Percentiles rank a stretch among this genome's conserved stretches.
These are phyloP conservation scores for Takakia lepidozioides DNA, from an alignment of 225 moss, liverwort and hornwort genomes.

Conservation along the genomic window DNA sequence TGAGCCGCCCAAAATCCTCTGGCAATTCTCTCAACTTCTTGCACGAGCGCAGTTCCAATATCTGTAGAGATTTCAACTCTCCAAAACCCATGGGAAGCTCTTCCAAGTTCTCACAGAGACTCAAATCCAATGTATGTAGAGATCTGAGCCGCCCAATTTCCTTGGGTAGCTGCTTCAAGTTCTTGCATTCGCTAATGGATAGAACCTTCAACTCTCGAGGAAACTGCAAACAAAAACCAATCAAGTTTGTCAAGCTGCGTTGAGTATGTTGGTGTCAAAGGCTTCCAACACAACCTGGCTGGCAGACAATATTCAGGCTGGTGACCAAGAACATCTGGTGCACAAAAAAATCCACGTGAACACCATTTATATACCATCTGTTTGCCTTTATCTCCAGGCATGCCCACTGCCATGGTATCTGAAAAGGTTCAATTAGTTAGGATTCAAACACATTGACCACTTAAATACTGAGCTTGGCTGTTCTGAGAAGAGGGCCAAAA, in stretches of 20 bases:
- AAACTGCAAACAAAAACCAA: constrained; percentile 26
- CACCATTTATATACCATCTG: neutral
- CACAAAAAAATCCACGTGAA: neutral
- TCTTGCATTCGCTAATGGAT: constrained; percentile 43
- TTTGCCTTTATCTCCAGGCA: no score
- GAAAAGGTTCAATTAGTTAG: no score
- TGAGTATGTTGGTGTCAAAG: no score
- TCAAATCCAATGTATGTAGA: constrained; percentile 36
- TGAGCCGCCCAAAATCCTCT: constrained; percentile 24
- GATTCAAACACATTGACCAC: no score
- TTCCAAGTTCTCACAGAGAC: constrained; percentile 36
- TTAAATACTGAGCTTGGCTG: neutral
- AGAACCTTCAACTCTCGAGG: constrained; percentile 32
- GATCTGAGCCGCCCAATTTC: constrained; percentile 18
- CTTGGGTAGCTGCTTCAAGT: constrained; percentile 36
- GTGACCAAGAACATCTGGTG: no score
- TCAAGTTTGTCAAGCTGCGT: no score
- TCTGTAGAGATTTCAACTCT: constrained; percentile 20
- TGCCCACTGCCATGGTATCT: no score
- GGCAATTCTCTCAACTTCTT: constrained; percentile 36
- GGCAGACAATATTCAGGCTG: no score
- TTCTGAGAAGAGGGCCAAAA: neutral
- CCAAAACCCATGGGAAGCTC: constrained; percentile 38
- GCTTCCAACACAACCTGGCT: no score
- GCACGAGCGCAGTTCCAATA: constrained; percentile 46